Conservation (phyloP, 2,329 filamentous ascomycete genomes). For the Simplicillium aogashimaense region DNA sequence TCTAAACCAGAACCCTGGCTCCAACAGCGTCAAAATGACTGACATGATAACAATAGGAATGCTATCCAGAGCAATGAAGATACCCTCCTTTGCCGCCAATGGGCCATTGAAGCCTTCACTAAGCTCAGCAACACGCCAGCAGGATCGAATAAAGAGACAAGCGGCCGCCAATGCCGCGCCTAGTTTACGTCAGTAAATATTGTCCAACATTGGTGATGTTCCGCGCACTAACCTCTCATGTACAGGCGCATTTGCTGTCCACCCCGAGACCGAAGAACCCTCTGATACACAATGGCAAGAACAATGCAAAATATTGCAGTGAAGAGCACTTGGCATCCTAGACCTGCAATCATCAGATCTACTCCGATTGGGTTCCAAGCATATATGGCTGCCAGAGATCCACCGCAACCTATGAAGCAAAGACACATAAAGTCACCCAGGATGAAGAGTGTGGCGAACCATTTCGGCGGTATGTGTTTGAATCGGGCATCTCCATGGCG, state of each 20-base stretch:
- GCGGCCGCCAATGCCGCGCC: conserved; percentile 5
- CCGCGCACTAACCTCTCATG: conserved; percentile 1
- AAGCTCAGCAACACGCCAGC: conserved; percentile 10
- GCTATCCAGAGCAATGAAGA: conserved; percentile 10
- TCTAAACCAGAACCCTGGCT: conserved; percentile 2
- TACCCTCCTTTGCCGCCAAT: conserved; percentile 8
- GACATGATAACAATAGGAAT: conserved; percentile 9
- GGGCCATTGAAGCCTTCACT: conserved; percentile 10
- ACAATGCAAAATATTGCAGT: conserved; percentile 9
- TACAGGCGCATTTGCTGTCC: conserved; percentile 1
- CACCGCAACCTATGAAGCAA: conserved; percentile 10
- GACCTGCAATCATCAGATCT: conserved; percentile 10
- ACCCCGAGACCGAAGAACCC: not conserved
- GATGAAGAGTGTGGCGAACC: conserved; percentile 9
- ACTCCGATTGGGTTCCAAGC: conserved; percentile 10
- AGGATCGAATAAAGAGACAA: conserved; percentile 9
- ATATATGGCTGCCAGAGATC: conserved; percentile 11
- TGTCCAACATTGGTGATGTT: not conserved
- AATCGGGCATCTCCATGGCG: conserved; percentile 2
- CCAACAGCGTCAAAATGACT: conserved; percentile 3
- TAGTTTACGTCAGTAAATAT: not conserved
- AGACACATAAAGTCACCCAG: conserved; percentile 10
- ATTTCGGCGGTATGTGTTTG: conserved; percentile 2
- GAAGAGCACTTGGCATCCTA: conserved; percentile 10
- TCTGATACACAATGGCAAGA: conserved; percentile 3